These are phyloP conservation scores for Suaeda aralocaspica DNA, from an alignment of 148 eudicot genomes.

Conservation along the genomic window DNA sequence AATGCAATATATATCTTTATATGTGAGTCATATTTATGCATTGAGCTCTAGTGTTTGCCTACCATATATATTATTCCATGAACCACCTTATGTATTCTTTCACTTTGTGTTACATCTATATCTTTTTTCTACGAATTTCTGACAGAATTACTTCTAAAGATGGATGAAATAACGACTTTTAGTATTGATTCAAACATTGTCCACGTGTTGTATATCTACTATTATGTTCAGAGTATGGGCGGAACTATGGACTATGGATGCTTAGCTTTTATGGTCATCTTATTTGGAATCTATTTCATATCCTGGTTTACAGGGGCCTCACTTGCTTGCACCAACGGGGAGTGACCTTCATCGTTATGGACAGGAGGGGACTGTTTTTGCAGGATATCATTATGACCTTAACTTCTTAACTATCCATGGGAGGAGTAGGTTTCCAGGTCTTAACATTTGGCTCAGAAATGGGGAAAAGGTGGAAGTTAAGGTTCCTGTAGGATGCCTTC, in stretches of 20 bases:
- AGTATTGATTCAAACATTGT: too few species aligned
- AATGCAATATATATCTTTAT: too few species aligned
- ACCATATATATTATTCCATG: too few species aligned
- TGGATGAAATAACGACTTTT: too few species aligned
- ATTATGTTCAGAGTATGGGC: too few species aligned
- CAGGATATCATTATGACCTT: constrained; percentile 98
- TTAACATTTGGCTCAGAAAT: constrained; percentile 91
- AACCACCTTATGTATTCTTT: not conserved
- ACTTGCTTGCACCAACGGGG: constrained; percentile 96
- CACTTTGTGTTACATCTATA: not conserved
- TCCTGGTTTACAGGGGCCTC: constrained; percentile 74
- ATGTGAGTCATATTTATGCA: too few species aligned
- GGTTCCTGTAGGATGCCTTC: constrained; percentile 95
- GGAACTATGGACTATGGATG: too few species aligned
- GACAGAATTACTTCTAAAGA: not conserved
- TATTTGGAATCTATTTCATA: not conserved
- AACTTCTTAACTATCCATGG: constrained; percentile 97
- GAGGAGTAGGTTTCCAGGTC: constrained; percentile 90
- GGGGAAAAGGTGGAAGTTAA: constrained; percentile 93
- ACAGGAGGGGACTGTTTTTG: constrained; percentile 80
- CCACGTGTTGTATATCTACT: too few species aligned
- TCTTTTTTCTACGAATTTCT: too few species aligned
- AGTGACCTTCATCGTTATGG: constrained; percentile 85
- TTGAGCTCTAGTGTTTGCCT: too few species aligned
- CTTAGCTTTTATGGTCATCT: too few species aligned